These are phyloP conservation scores for Sechiopsis laciniata DNA, from an alignment of 306 rosid genomes.

Conservation along the genomic window DNA sequence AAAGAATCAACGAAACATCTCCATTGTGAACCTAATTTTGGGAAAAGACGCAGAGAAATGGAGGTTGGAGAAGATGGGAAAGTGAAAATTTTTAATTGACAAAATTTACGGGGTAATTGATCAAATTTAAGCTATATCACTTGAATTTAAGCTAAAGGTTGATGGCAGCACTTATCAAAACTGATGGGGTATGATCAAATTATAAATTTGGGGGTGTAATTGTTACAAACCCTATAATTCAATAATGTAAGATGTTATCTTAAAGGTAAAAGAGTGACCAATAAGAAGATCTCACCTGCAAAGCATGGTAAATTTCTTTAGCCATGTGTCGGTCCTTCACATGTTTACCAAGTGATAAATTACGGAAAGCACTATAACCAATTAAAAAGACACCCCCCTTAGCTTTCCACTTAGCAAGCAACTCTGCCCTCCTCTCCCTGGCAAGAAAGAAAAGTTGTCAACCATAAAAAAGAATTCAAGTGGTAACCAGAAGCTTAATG, in stretches of 20 bases:
- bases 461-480: slow-evolving; percentile 13
- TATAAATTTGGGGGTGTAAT: too few relatives aligned
- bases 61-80: too few relatives aligned
- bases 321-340: slow-evolving; percentile 72
- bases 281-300: slow-evolving; percentile 49
- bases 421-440: slow-evolving; percentile 79
- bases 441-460: slow-evolving; percentile 28
- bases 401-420: slow-evolving; percentile 80
- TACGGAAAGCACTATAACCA: slow-evolving; percentile 83
- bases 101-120: too few relatives aligned
- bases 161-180: too few relatives aligned
- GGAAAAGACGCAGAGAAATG: too few relatives aligned
- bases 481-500: neutral
- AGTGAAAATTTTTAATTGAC: too few relatives aligned
- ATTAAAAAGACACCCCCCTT: slow-evolving; percentile 92
- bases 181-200: too few relatives aligned
- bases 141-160: too few relatives aligned
- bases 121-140: too few relatives aligned
- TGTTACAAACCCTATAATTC: too few relatives aligned
- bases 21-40: too few relatives aligned
- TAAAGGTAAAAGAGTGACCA: neutral
- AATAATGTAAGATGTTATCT: neutral
- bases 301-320: slow-evolving; percentile 59
- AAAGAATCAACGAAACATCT: too few relatives aligned
- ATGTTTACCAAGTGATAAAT: slow-evolving; percentile 71